phyloP scores from a whole-genome alignment of 1,284 basidiomycete genomes.

The Ustilago nuda region DNA sequence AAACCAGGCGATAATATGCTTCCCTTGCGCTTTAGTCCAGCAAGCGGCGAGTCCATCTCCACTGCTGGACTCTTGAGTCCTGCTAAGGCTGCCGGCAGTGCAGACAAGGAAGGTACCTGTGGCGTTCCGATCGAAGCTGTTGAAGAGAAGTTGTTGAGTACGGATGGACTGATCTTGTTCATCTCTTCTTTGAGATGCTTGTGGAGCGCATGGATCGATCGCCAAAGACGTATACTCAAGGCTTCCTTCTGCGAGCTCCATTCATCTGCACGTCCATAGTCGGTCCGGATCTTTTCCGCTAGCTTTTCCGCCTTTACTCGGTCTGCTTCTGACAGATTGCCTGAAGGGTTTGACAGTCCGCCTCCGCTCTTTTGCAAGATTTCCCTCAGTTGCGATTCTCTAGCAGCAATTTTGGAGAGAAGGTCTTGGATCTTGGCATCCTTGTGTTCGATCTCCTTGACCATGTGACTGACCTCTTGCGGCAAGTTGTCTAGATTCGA shows the following conservation, averaged over 20 bases:
- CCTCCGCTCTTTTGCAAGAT: slow-evolving; percentile 43
- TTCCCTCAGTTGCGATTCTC: slow-evolving; percentile 60
- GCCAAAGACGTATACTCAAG: slow-evolving; percentile 58
- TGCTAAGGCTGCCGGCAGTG: slow-evolving; percentile 39
- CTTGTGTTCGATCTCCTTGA: slow-evolving; percentile 68
- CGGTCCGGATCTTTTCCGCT: slow-evolving; percentile 55
- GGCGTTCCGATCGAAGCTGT: slow-evolving; percentile 45
- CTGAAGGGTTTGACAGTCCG: slow-evolving; percentile 33
- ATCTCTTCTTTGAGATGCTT: slow-evolving; percentile 58
- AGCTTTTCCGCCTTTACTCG: slow-evolving; percentile 62
- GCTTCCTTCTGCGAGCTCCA: slow-evolving; percentile 61
- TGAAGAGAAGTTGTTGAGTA: slow-evolving; percentile 57
- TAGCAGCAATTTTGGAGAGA: slow-evolving; percentile 57
- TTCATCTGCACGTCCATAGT: slow-evolving; percentile 64
- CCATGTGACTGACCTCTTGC: slow-evolving; percentile 63
- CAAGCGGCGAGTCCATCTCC: slow-evolving; percentile 43
- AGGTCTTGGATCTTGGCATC: slow-evolving; percentile 66
- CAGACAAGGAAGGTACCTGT: slow-evolving; percentile 38
- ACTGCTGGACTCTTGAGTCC: slow-evolving; percentile 51
- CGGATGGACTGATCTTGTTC: slow-evolving; percentile 54
- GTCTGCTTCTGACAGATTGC: slow-evolving; percentile 49
- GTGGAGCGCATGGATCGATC: slow-evolving; percentile 55
- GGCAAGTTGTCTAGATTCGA: slow-evolving; percentile 65
- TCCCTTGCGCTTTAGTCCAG: slow-evolving; percentile 43
- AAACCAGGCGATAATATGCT: slow-evolving; percentile 31